Evolutionary conservation across 768 basidiomycete genomes (phyloP).

Genomic region (Chalciporus chontae): DNA sequence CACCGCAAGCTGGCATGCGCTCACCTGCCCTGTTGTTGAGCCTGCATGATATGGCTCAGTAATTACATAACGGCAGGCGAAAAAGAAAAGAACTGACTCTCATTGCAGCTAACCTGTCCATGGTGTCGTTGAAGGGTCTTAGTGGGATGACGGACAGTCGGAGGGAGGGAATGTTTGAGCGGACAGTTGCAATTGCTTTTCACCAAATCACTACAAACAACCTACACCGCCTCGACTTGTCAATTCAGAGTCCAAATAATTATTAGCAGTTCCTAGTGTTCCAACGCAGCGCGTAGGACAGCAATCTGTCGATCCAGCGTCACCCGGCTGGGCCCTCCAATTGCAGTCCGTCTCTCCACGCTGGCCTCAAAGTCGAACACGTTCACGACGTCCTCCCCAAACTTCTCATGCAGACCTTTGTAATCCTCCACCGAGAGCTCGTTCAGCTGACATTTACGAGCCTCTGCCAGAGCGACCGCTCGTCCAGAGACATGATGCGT

Average conservation of each 20-base stretch:
- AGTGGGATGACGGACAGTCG: conserved; percentile 6
- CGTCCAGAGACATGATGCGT: conserved; percentile 98
- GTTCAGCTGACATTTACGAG: conserved; percentile 74
- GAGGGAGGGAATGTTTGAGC: not conserved
- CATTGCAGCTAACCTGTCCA: conserved; percentile 89
- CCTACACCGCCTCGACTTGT: not conserved
- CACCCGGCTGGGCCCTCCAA: conserved; percentile 84
- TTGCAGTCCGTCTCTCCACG: conserved; percentile 87
- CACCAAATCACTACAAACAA: not conserved
- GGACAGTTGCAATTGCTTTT: not conserved
- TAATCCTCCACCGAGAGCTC: conserved; percentile 79
- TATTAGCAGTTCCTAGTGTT: not conserved
- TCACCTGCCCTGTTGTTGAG: conserved; percentile 61
- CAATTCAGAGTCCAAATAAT: no score
- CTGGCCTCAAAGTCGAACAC: conserved; percentile 96
- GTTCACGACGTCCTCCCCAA: conserved; percentile 72
- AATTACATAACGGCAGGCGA: not conserved
- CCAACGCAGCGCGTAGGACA: conserved; percentile 61
- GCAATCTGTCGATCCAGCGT: conserved; percentile 86
- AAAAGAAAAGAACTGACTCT: conserved; percentile 45
- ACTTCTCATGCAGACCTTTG: conserved; percentile 69
- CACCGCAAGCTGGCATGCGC: conserved; percentile 35
- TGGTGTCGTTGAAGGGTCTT: conserved; percentile 56
- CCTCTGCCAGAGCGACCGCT: conserved; percentile 92
- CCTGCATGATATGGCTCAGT: conserved; percentile 38